Percentiles rank a stretch among this genome's conserved stretches.
Conservation (phyloP, 2,329 filamentous ascomycete species). For the Penicillium sp. region DNA sequence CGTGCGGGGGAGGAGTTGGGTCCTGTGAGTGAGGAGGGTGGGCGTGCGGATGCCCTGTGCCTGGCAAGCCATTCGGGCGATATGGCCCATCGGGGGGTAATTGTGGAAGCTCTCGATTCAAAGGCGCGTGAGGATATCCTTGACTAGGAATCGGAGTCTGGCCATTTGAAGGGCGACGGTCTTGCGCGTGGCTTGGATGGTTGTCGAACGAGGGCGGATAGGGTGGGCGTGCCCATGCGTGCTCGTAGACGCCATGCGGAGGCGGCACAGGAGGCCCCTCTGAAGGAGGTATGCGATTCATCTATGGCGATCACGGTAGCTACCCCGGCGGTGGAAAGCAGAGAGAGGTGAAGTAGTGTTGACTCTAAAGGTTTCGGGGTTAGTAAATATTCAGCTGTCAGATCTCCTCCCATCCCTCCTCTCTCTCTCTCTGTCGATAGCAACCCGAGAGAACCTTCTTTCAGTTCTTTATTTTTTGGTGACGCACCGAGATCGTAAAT, state of each 20-base stretch:
- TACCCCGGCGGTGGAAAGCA: not conserved
- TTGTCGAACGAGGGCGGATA: conserved; percentile 26
- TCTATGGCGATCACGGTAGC: conserved; percentile 14
- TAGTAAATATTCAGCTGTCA: no score
- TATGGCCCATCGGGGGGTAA: conserved; percentile 31
- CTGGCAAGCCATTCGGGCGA: conserved; percentile 29
- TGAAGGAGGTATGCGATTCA: conserved; percentile 29
- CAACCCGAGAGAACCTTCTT: not conserved
- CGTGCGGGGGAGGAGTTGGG: conserved; percentile 20
- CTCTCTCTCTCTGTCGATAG: not conserved
- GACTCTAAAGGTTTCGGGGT: no score
- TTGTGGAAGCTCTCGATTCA: conserved; percentile 31
- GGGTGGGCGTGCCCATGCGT: conserved; percentile 24
- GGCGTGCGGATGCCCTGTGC: conserved; percentile 17
- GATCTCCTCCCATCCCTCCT: no score
- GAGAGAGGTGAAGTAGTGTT: not conserved
- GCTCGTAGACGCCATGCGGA: conserved; percentile 27
- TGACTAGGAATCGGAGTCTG: conserved; percentile 25
- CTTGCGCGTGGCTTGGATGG: conserved; percentile 16
- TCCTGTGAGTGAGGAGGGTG: conserved; percentile 16
- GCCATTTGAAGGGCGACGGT: conserved; percentile 25
- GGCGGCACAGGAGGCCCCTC: conserved; percentile 26
- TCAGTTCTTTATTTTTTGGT: no score
- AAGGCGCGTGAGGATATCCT: conserved; percentile 25
- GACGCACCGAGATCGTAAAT: no score